Evolutionary conservation across 1,284 basidiomycete species (phyloP), one percentile per base, ranked within the genome.

Genomic region (Malassezia yamatoensis): DNA sequence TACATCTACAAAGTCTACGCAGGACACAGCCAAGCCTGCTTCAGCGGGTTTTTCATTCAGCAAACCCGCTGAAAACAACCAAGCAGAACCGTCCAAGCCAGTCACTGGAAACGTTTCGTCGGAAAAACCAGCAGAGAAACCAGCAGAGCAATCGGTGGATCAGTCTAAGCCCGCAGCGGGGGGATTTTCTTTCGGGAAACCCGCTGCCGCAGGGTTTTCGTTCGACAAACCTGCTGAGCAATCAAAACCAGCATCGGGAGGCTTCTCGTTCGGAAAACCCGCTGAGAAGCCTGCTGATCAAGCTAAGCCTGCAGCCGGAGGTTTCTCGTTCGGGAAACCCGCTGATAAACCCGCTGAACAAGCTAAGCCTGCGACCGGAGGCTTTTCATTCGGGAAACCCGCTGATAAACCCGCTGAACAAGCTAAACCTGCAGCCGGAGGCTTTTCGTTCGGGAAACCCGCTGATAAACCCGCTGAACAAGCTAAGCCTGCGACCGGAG

Each of bases 261-360:
- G 57, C 21, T 15, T 46, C 48, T 12, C 48, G 52, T 16, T 48
- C 58, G 2, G 51, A 42, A 46, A 49, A 29, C 50, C 48, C 4
- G 43, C 38, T 6, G 43, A 38, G 7, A 24, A 33, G 34, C 29
- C 32, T 2, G 45, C 48, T 0, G 42, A 43, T 7, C 48, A 54
- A 46, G 47, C 58, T 9, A 51, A 53, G 15, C 29, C 53, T 34
- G 47, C 39, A 65, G 45, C 62, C 11, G 54, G 54, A 16, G 47
- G 48, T n/a, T 67, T 67, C 34, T 66, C 64, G n/a, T 67, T 67
- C 44, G 2, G 51, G 50, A 61, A 53, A n/a, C 36, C 38, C 6
- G 43, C 47, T 0, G 45, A 49, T 3, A 54, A 51, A 21, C 51
- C 51, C 1, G 21, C 44, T 13, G 54, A 47, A 24, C 45, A 49